Evolutionary conservation across 1,284 basidiomycete genomes (phyloP).

Genomic region (Ustilago trichophora): DNA sequence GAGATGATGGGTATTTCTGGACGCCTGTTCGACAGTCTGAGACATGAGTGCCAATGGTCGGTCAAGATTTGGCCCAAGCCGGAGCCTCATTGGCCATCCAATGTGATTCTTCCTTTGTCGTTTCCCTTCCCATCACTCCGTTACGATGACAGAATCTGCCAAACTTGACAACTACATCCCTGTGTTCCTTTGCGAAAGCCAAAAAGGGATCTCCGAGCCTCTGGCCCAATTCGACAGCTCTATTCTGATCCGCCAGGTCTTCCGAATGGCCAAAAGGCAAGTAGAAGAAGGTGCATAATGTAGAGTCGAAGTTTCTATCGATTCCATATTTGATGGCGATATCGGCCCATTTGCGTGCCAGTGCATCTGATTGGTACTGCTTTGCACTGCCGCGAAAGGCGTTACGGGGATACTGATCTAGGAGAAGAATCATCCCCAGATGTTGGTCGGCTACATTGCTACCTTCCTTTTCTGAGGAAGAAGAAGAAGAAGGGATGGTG

Average conservation of each 20-base stretch:
- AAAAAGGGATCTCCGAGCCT: slow-evolving; percentile 23
- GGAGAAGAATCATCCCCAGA: slow-evolving; percentile 37
- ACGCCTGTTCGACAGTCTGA: no score
- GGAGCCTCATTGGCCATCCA: slow-evolving; percentile 16
- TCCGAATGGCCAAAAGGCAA: slow-evolving; percentile 37
- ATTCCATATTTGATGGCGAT: slow-evolving; percentile 16
- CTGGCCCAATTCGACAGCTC: slow-evolving; percentile 19
- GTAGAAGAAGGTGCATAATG: slow-evolving; percentile 21
- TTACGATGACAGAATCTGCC: slow-evolving; percentile 42
- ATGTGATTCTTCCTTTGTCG: slow-evolving; percentile 23
- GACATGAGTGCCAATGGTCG: no score
- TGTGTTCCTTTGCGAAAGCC: slow-evolving; percentile 18
- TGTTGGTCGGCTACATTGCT: slow-evolving; percentile 15
- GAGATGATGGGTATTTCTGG: no score
- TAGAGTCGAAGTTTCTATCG: slow-evolving; percentile 11
- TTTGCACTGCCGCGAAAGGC: slow-evolving; percentile 23
- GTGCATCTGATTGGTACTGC: slow-evolving; percentile 24
- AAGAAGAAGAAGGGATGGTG: not conserved
- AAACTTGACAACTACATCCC: slow-evolving; percentile 24
- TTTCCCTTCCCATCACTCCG: slow-evolving; percentile 13
- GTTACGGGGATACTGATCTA: slow-evolving; percentile 39
- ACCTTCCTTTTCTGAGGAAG: no score
- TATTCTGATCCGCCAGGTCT: slow-evolving; percentile 25
- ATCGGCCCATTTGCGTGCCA: slow-evolving; percentile 30
- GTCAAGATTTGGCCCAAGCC: slow-evolving; percentile 28